These are phyloP conservation scores for Lentinula boryana DNA, from an alignment of 768 basidiomycete genomes.

Conservation along the genomic window DNA sequence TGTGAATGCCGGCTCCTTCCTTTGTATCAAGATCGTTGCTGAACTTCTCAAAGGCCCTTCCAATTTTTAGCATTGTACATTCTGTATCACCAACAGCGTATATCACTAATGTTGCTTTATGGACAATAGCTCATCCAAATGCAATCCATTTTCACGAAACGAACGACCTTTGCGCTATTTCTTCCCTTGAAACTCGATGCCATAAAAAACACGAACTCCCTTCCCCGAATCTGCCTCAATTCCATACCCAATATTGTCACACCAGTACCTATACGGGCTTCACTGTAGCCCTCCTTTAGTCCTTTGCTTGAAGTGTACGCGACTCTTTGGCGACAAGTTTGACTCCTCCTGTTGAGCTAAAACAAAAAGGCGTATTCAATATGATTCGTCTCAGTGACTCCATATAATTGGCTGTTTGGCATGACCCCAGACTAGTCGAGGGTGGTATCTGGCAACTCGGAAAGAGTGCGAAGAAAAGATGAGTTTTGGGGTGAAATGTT, in stretches of 20 bases:
- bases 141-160: background rate
- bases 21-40: background rate
- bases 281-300: conserved; percentile 18
- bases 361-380: too few species aligned
- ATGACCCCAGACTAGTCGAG: too few species aligned
- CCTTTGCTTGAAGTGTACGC: conserved; percentile 15
- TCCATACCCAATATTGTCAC: conserved; percentile 20
- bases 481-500: too few species aligned
- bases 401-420: too few species aligned
- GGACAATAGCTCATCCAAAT: background rate
- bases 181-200: too few species aligned
- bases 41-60: background rate
- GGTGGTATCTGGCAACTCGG: too few species aligned
- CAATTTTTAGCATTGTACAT: background rate
- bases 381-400: too few species aligned
- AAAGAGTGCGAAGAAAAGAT: too few species aligned
- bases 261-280: conserved; percentile 22
- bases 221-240: conserved; percentile 21
- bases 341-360: too few species aligned
- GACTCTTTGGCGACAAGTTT: conserved; percentile 7
- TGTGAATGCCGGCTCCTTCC: background rate
- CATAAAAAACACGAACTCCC: conserved; percentile 7
- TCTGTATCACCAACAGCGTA: background rate
- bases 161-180: conserved; percentile 11
- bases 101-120: background rate